A percentile compares a stretch with the other conserved stretches of the same genome.
Conservation (phyloP, 192 early-diverging fungal genomes). For the Pilobolus umbonatus region DNA sequence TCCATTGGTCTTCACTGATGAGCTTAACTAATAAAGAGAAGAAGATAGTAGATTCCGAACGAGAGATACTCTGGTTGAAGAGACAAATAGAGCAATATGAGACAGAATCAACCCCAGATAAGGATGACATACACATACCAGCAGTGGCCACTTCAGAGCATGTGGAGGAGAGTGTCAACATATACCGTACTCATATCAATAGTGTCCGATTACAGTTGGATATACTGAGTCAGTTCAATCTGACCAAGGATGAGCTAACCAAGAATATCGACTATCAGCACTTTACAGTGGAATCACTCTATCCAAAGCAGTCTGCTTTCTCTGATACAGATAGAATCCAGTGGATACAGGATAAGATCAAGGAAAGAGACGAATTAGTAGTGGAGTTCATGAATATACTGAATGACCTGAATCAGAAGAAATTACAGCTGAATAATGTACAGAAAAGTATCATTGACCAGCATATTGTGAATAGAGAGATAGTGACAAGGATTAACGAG, state of each 20-base stretch:
- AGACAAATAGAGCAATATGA: conserved; percentile 2
- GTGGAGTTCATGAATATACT: conserved; percentile 8
- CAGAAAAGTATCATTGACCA: background rate
- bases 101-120: background rate
- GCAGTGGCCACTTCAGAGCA: background rate
- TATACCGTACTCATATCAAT: background rate
- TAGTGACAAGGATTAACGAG: background rate
- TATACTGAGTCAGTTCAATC: background rate
- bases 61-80: conserved; percentile 15
- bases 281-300: background rate
- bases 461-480: background rate
- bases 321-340: background rate
- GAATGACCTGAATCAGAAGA: background rate
- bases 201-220: background rate
- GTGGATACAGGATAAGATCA: background rate
- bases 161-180: background rate
- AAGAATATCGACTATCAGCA: background rate
- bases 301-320: background rate
- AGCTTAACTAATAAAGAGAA: background rate
- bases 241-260: background rate
- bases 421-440: background rate
- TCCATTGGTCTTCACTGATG: too few relatives aligned
- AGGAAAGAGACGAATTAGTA: conserved; percentile 20
- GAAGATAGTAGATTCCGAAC: background rate
- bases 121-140: background rate